These are phyloP conservation scores for Acrocalymma vagum DNA, from an alignment of 2,329 filamentous ascomycete species.

Conservation along the genomic window DNA sequence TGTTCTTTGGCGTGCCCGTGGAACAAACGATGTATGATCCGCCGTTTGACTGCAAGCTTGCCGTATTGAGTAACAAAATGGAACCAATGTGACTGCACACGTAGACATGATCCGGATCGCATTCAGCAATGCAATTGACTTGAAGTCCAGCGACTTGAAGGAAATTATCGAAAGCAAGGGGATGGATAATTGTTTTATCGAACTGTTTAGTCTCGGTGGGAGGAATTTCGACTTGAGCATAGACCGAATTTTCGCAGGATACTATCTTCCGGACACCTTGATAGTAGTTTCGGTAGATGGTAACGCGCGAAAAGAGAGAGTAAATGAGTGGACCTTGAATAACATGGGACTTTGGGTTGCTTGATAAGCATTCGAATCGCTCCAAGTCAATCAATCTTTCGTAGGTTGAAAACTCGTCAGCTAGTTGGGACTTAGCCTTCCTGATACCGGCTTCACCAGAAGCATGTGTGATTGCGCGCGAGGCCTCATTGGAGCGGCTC, in stretches of 20 bases:
- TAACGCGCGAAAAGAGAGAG: conserved; percentile 43
- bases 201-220: conserved; percentile 21
- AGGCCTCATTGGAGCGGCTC: too few relatives aligned
- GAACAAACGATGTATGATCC: conserved; percentile 19
- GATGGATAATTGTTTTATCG: conserved; percentile 35
- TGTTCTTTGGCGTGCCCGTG: conserved; percentile 10
- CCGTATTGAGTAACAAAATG: too few relatives aligned
- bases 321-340: conserved; percentile 51
- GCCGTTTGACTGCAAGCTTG: conserved; percentile 34
- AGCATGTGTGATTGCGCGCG: too few relatives aligned
- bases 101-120: conserved; percentile 31
- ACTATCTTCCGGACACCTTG: conserved; percentile 35
- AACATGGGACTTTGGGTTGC: conserved; percentile 22
- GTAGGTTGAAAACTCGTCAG: too few relatives aligned
- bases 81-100: conserved; percentile 43
- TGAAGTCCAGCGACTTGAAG: conserved; percentile 44
- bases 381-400: background rate
- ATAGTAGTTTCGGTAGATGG: conserved; percentile 45
- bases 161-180: conserved; percentile 36
- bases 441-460: too few relatives aligned
- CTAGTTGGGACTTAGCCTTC: too few relatives aligned
- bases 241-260: conserved; percentile 8
- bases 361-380: background rate
- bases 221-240: conserved; percentile 21
- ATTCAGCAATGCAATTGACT: conserved; percentile 37